Base-by-base conservation (phyloP, 352 stramenopile genomes). In the Elongisporangium anandrum region DNA sequence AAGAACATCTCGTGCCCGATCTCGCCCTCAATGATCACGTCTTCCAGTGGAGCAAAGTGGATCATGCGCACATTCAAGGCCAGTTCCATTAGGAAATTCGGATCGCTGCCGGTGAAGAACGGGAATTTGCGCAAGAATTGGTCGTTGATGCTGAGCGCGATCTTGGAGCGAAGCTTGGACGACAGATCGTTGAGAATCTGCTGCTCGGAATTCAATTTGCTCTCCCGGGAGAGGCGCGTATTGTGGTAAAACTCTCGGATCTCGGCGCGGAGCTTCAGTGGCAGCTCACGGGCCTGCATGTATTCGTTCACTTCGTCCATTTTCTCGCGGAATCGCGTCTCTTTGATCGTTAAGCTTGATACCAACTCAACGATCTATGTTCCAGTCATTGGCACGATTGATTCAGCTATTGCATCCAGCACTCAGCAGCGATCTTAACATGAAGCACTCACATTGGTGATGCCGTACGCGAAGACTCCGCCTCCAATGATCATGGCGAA, bases 191-290 rank as follows among this genome's bases (percentile, higher is more conserved):
- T 72, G 6, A 92, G 62, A 54, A 92, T 87, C 13, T 85, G 66
- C 23, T 76, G 61, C 54, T 92, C 79, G 12, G 61, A 47, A n/a
- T 86, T 83, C 50, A 92, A 60, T 56, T 85, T 83, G 56, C 70
- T 82, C 61, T 92, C 81, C 8, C 72, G 74, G 0, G 79, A 92
- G 61, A 80, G 66, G 15, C 79, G 77, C 13, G 79, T 77, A 52
- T 92, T 92, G 54, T 88, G 77, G 61, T 84, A 92, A 50, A 92
- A 92, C 50, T 92, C 81, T 10, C 79, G 81, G 50, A 92, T 92
- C 56, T 92, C 81, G 52, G 85, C 76, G 1, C 81, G 79, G 22
- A 92, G 56, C 22, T 88, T 78, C 16, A 79, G 65, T 5, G 81
- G 81, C 38, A 92, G 53, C 56, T 92, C 79, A 9, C 79, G 73